These are phyloP conservation scores for Fusarium piperis DNA, from an alignment of 2,329 filamentous ascomycete genomes.

Conservation along the genomic window DNA sequence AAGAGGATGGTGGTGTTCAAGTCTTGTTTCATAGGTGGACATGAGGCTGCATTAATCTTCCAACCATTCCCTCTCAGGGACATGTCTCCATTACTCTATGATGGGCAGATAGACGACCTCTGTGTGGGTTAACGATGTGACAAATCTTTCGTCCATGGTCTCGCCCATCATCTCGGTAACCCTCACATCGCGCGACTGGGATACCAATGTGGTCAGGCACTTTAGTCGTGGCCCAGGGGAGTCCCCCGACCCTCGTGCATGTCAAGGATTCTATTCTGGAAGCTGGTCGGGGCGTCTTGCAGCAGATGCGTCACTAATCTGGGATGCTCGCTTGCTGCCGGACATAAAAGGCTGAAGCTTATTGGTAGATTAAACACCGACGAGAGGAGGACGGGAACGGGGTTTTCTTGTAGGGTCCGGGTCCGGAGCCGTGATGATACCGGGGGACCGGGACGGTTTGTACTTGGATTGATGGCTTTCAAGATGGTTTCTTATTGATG, in stretches of 20 bases:
- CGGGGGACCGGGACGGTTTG: background rate
- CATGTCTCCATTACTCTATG: background rate
- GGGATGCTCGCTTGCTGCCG: background rate
- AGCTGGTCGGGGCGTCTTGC: background rate
- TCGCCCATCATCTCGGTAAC: slow-evolving; percentile 6
- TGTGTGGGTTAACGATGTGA: background rate
- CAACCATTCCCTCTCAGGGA: background rate
- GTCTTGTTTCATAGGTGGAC: background rate
- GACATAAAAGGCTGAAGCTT: slow-evolving; percentile 7
- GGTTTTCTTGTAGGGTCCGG: slow-evolving; percentile 7
- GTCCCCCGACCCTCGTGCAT: background rate
- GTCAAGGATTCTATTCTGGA: background rate
- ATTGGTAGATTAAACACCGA: slow-evolving; percentile 12
- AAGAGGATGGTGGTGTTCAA: background rate
- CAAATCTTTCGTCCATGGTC: background rate
- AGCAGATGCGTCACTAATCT: slow-evolving; percentile 1
- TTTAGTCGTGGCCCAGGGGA: background rate
- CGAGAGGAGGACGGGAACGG: slow-evolving; percentile 6
- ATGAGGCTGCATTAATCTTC: background rate
- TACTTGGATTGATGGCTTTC: background rate
- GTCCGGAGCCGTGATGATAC: background rate
- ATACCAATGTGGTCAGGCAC: background rate
- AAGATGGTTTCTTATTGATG: background rate
- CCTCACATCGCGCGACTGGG: background rate
- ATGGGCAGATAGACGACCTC: background rate